Conservation (phyloP, 2,329 filamentous ascomycete genomes). For the Aschersonia sp. region DNA sequence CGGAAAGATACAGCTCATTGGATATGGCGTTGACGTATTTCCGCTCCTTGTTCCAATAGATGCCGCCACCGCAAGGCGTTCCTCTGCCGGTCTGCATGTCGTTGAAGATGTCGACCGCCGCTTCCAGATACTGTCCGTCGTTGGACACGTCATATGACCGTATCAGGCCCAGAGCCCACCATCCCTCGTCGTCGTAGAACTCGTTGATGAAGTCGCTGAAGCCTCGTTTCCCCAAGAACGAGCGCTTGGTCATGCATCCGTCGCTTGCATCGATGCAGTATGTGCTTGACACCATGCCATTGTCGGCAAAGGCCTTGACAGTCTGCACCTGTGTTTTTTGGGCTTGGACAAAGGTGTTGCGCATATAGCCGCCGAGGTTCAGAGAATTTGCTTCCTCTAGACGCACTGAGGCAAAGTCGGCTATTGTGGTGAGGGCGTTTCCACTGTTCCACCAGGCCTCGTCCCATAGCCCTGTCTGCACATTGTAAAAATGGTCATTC, state of each 20-base stretch:
- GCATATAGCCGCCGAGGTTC: conserved; percentile 23
- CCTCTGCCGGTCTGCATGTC: conserved; percentile 36
- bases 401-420: conserved; percentile 32
- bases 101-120: conserved; percentile 37
- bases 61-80: conserved; percentile 35
- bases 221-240: conserved; percentile 17
- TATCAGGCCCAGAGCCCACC: conserved; percentile 49
- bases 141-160: conserved; percentile 39
- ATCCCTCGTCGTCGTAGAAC: conserved; percentile 47
- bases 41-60: conserved; percentile 41
- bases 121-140: conserved; percentile 35
- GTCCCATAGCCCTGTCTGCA: conserved; percentile 45
- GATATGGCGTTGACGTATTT: conserved; percentile 39
- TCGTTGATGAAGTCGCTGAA: conserved; percentile 31
- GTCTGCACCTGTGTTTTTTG: conserved; percentile 23
- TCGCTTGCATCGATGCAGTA: conserved; percentile 18
- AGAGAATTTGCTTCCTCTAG: conserved; percentile 18
- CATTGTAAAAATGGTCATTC: conserved; percentile 45
- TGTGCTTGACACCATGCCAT: conserved; percentile 21
- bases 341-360: conserved; percentile 30
- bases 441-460: conserved; percentile 61
- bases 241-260: conserved; percentile 17
- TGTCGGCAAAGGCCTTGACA: conserved; percentile 20
- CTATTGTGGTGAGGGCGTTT: conserved; percentile 49
- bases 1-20: conserved; percentile 42